Evolutionary conservation across 345 rosid species (phyloP).

Genomic region (Excoecaria agallocha): DNA sequence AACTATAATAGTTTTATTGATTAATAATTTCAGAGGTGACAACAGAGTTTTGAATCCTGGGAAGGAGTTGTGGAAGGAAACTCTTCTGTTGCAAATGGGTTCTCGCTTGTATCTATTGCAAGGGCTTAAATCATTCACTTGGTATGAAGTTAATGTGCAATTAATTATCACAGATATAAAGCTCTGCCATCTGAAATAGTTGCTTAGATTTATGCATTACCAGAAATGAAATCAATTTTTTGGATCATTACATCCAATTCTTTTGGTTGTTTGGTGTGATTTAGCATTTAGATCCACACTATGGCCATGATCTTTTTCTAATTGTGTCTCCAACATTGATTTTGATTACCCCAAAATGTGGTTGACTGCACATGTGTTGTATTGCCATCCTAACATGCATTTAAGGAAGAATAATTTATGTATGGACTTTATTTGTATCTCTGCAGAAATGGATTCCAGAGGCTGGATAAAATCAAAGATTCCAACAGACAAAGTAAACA

Average conservation of each 20-base stretch:
- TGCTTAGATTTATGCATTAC: not conserved
- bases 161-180: not conserved
- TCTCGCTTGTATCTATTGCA: constrained; percentile 54
- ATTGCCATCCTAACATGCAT: not conserved
- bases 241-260: not conserved
- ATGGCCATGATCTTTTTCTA: not conserved
- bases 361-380: not conserved
- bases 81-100: constrained; percentile 52
- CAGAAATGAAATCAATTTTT: not conserved
- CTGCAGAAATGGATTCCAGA: constrained; percentile 96
- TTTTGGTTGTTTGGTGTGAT: not conserved
- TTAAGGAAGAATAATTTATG: not conserved
- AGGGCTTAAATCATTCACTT: constrained; percentile 62
- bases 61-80: constrained; percentile 66
- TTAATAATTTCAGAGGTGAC: constrained; percentile 37
- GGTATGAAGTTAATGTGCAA: constrained; percentile 99
- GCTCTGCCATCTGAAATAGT: not conserved
- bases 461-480: constrained; percentile 92
- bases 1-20: not conserved
- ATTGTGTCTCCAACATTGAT: not conserved
- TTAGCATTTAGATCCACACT: not conserved
- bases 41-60: constrained; percentile 49
- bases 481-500: constrained; percentile 91
- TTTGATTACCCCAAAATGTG: not conserved
- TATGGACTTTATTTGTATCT: not conserved